Conservation (phyloP, 2,329 filamentous ascomycete genomes). For the Teratosphaeria nubilosa region DNA sequence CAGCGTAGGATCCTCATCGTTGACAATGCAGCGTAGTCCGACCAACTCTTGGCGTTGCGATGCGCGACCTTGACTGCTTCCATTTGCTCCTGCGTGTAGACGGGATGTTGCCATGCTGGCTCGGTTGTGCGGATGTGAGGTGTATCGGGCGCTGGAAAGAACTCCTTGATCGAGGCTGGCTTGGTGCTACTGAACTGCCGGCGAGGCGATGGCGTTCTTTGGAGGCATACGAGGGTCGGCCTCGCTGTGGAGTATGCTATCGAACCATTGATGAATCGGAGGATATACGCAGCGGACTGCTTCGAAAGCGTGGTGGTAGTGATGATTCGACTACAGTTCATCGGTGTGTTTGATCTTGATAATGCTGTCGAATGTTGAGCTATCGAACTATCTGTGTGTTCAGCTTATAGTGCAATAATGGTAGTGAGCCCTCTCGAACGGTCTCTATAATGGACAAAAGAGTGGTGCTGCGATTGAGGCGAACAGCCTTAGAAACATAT, state of each 20-base stretch:
- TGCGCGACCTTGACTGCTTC: slow-evolving; percentile 62
- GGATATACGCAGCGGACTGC: slow-evolving; percentile 27
- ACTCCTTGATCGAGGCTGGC: slow-evolving; percentile 30
- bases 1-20: slow-evolving; percentile 67
- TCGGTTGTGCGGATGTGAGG: slow-evolving; percentile 36
- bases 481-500: neutral
- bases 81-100: slow-evolving; percentile 73
- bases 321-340: slow-evolving; percentile 20
- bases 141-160: slow-evolving; percentile 37
- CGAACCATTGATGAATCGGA: slow-evolving; percentile 28
- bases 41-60: slow-evolving; percentile 58
- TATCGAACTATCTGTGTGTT: neutral
- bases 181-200: slow-evolving; percentile 34
- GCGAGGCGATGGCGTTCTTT: slow-evolving; percentile 11
- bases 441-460: neutral
- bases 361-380: neutral
- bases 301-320: slow-evolving; percentile 23
- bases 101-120: slow-evolving; percentile 40
- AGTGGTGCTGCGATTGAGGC: neutral
- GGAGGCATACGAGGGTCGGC: slow-evolving; percentile 25
- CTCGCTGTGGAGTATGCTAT: slow-evolving; percentile 14
- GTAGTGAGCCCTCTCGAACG: neutral
- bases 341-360: slow-evolving; percentile 1
- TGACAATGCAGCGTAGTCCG: slow-evolving; percentile 69
- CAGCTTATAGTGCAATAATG: neutral